Conservation (phyloP, 345 rosid genomes). For the Lepidium aucheri region DNA sequence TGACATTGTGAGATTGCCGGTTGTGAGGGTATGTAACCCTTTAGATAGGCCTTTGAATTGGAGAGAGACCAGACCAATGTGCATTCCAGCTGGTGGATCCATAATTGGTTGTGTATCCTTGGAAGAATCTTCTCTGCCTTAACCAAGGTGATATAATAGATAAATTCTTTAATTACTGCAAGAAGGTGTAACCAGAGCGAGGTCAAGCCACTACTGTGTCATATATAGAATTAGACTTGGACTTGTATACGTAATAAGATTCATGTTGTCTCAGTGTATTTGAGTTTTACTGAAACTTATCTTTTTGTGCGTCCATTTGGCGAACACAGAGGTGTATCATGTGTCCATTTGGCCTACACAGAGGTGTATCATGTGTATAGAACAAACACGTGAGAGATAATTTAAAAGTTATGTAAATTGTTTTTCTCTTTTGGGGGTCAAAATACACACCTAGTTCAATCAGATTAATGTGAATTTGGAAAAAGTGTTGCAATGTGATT, state of each 20-base stretch:
- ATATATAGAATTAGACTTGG: slow-evolving; percentile 3
- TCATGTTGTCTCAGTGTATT: not conserved
- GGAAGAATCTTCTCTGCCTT: slow-evolving; percentile 34
- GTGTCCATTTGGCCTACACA: not conserved
- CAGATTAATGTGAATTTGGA: no score
- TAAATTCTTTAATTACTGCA: not conserved
- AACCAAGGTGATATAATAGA: slow-evolving; percentile 3
- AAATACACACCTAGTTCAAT: no score
- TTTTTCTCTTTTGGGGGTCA: not conserved
- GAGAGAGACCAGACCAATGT: slow-evolving; percentile 67
- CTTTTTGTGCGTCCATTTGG: not conserved
- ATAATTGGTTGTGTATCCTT: slow-evolving; percentile 72
- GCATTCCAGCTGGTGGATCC: slow-evolving; percentile 51
- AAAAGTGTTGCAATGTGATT: no score
- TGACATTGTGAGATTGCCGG: slow-evolving; percentile 50
- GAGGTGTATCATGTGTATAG: slow-evolving; percentile 4
- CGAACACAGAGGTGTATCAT: not conserved
- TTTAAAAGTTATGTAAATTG: not conserved
- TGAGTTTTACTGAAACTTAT: not conserved
- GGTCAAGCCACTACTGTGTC: not conserved
- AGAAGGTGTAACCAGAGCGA: slow-evolving; percentile 6
- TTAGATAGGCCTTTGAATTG: slow-evolving; percentile 46
- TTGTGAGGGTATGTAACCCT: slow-evolving; percentile 68
- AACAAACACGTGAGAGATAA: not conserved
- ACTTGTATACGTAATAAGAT: not conserved